Evolutionary conservation across 352 stramenopile species (phyloP), one percentile per base, ranked within the genome.

Genomic region (Globisporangium cederbergense): DNA sequence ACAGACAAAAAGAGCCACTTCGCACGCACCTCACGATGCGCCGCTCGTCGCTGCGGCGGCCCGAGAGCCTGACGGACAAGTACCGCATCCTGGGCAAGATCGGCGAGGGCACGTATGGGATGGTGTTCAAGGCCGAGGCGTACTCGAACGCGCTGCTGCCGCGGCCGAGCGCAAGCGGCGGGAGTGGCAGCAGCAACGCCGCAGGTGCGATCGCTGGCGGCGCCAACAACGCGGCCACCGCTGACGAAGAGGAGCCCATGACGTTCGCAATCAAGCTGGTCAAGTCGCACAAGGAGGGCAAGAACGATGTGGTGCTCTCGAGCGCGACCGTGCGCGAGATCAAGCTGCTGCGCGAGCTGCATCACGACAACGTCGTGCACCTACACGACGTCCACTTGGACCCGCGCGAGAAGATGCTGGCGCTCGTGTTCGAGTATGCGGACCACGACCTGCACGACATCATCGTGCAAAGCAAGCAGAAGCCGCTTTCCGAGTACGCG

Each of bases 401-500:
- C 65, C 85, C 88, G 36, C 75, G 78, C 42, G 87, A 93, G 18
- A 95, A 94, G 64, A 84, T 78, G 28, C 71, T 96, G 36, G 89
- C 87, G 43, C 78, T 97, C 10, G 88, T 97, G 55, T 97, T 95
- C 57, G 89, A 97, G 70, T 96, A 96, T 67, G 89, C 84, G 0
- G 88, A 97, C 70, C 88, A 97, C 69, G 89, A 97, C 45, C 67
- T 97, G 56, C 83, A 93, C 68, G 87, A 97, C 60, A 95, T 97
- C 51, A 93, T 97, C 60, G 73, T 91, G 28, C 86, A 93, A 69
- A 95, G 81, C 66, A 92, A 92, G 51, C 82, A 93, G 71, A 96
- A 94, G 64, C 86, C 83, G 53, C 70, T 98, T 36, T 91, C 89
- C 34, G 84, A 97, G 67, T 96, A 95, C 69, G 95, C 96, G 42